Evolutionary conservation across 495 filamentous ascomycete species (phyloP).

Genomic region (Aspergillus conjunctus): DNA sequence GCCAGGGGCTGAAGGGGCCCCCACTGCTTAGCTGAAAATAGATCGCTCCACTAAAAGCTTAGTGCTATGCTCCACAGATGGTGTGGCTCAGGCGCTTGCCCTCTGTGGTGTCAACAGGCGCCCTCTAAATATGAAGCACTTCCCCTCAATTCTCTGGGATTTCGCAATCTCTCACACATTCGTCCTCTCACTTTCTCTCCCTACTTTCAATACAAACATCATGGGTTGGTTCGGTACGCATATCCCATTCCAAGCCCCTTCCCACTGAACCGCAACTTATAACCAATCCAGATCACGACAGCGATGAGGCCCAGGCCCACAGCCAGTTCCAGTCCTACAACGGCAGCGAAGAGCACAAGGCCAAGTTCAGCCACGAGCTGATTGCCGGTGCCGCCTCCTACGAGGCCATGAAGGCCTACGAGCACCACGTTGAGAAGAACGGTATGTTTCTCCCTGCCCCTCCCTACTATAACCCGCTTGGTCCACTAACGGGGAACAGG

Average conservation of each 20-base stretch:
- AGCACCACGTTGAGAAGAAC: conserved; percentile 63
- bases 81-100: neutral
- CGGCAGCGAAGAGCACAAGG: conserved; percentile 45
- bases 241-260: neutral
- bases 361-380: conserved; percentile 64
- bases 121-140: neutral
- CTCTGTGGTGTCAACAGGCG: neutral
- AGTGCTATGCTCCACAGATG: too few relatives aligned
- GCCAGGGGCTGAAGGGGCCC: too few relatives aligned
- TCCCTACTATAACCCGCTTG: neutral
- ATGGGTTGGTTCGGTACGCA: conserved; percentile 28
- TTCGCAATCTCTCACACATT: conserved; percentile 1
- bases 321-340: conserved; percentile 42
- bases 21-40: too few relatives aligned
- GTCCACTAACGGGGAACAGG: conserved; percentile 39
- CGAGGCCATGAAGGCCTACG: conserved; percentile 72
- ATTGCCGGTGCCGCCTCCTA: conserved; percentile 72
- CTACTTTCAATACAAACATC: conserved; percentile 4
- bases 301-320: neutral
- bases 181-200: conserved; percentile 2
- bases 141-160: neutral
- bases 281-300: conserved; percentile 24
- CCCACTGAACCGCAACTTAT: neutral
- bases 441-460: conserved; percentile 41
- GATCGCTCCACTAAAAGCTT: too few relatives aligned